Base-by-base conservation (phyloP, 2,329 filamentous ascomycete genomes). In the Pseudopithomyces chartarum region DNA sequence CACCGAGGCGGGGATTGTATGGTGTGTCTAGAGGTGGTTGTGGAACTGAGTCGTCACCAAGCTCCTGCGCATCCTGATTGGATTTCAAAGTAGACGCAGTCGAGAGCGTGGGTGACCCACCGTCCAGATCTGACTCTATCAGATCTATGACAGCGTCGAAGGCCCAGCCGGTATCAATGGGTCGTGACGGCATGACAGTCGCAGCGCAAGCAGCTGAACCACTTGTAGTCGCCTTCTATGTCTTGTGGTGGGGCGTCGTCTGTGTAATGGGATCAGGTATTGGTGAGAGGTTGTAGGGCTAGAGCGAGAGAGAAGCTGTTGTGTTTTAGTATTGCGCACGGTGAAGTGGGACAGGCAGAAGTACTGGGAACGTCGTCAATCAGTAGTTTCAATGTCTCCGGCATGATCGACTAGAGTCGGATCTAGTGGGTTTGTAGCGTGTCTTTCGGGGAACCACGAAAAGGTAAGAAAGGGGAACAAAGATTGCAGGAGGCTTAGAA, bases 131-230 rank as follows among this genome's bases (percentile, higher is more conserved):
- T 19, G 65, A 67, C 36, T 68, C 69, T 62, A 79, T 73, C 36
- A 82, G 71, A 36, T 78, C 73, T 53, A 79, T 70, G 38, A 77
- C 78, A n/a, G 77, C 71, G 55, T 77, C 74, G 53, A 82, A 78
- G 65, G 80, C 78, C 80, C 80, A 82, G 42, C 76, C 70, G 54
- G 73, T 74, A 52, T 73, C 69, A 44, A 68, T 57, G 15, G 73
- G 70, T 55, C 69, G 66, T 43, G 70, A 69, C 59, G 70, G 71
- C 73, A 76, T 76, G 54, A 55, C 45, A 54, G 22, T 40, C 22
- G 17, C n/a, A 33, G 36, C 23, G 47, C n/a, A 42, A 23, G 23
- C 20, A 42, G 20, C 17, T 19, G 44, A 38, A 17, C 38, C 10
- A 49, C 46, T 42, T 22, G 15, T n/a, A 4, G 19, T 20, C 34